Percentiles rank a stretch among this genome's conserved stretches.
These are phyloP conservation scores for Xylariaceae sp. DNA, from an alignment of 2,329 filamentous ascomycete species.

Conservation along the genomic window DNA sequence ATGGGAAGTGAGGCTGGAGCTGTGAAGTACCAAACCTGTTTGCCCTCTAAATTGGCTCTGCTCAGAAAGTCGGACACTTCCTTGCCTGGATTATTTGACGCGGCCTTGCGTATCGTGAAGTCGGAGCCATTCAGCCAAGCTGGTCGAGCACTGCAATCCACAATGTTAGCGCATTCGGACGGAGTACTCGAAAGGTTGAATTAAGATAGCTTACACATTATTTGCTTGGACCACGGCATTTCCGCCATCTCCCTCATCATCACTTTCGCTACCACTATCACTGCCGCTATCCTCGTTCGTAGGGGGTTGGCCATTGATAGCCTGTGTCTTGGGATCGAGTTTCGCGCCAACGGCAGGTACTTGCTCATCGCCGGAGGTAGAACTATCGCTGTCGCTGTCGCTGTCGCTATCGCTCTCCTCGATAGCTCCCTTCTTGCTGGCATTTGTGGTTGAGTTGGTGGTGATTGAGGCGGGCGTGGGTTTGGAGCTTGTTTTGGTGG, in stretches of 20 bases:
- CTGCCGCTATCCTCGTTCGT: constrained; percentile 7
- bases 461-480: constrained; percentile 22
- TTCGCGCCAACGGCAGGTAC: background rate
- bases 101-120: constrained; percentile 50
- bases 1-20: constrained; percentile 68
- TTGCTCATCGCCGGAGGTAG: constrained; percentile 32
- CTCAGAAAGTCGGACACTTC: constrained; percentile 54
- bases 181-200: background rate
- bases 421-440: constrained; percentile 9
- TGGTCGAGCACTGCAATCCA: constrained; percentile 29
- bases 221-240: constrained; percentile 19
- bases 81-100: constrained; percentile 38
- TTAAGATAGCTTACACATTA: constrained; percentile 21
- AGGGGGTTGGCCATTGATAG: constrained; percentile 2
- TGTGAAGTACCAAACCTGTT: constrained; percentile 79
- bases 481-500: background rate
- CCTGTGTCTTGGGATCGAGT: constrained; percentile 1
- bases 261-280: constrained; percentile 15
- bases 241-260: constrained; percentile 18
- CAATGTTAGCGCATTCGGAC: constrained; percentile 1
- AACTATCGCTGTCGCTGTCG: constrained; percentile 27
- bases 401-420: constrained; percentile 24
- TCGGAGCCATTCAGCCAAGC: constrained; percentile 47
- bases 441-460: constrained; percentile 10
- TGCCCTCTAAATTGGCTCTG: constrained; percentile 58